Evolutionary conservation across 441 rosid species (phyloP).

Genomic region (Raphanus hybrid): DNA sequence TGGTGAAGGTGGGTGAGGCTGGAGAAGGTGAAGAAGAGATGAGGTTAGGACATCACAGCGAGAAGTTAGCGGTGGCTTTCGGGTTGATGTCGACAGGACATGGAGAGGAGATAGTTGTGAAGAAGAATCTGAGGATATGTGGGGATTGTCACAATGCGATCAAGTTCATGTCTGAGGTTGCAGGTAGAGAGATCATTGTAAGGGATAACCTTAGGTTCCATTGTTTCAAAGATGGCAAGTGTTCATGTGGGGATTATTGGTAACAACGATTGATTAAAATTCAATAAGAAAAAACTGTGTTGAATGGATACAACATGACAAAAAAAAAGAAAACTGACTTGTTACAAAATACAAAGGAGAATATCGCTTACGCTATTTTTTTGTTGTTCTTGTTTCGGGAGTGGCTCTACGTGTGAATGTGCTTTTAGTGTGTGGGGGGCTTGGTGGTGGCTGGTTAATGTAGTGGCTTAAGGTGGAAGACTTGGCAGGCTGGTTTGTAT

Average conservation of each 20-base stretch:
- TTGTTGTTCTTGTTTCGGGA: conserved; percentile 7
- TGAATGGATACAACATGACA: conserved; percentile 38
- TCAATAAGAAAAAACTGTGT: conserved; percentile 40
- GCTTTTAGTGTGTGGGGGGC: conserved; percentile 11
- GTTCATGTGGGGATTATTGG: conserved; percentile 89
- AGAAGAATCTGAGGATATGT: conserved; percentile 84
- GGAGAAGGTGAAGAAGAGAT: conserved; percentile 64
- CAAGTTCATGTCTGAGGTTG: conserved; percentile 62
- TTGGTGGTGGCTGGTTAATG: conserved; percentile 42
- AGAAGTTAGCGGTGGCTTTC: conserved; percentile 85
- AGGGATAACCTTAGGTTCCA: conserved; percentile 81
- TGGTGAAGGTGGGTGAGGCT: conserved; percentile 65
- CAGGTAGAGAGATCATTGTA: conserved; percentile 70
- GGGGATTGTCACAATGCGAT: conserved; percentile 88
- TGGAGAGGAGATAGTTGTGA: conserved; percentile 69
- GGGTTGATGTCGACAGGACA: conserved; percentile 73
- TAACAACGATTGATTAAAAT: conserved; percentile 43
- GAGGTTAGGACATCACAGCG: conserved; percentile 73
- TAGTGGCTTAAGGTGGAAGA: conserved; percentile 83
- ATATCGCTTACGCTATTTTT: conserved; percentile 35
- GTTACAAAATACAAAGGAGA: conserved; percentile 43
- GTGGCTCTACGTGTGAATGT: conserved; percentile 43
- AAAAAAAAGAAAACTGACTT: conserved; percentile 29
- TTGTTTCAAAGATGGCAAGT: conserved; percentile 67
- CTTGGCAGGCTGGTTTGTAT: conserved; percentile 75